These are phyloP conservation scores for baker's yeast (Saccharomyces cerevisiae) DNA, from an alignment of 805 yeast species.

Conservation along the genomic window DNA sequence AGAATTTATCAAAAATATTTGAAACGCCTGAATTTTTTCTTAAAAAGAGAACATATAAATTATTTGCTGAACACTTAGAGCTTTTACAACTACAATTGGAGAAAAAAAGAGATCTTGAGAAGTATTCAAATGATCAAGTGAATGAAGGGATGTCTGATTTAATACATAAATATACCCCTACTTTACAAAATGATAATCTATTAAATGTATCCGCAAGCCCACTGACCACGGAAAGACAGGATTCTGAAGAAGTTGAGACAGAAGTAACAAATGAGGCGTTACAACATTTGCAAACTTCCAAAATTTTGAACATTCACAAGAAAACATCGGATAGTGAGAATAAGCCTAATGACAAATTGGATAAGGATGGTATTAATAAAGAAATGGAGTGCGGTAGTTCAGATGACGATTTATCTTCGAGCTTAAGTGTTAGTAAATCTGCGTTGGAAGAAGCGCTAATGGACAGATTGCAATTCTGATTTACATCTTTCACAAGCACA, in stretches of 20 bases:
- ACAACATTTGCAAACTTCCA: slow-evolving; percentile 19
- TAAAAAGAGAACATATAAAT: slow-evolving; percentile 23
- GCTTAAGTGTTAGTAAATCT: slow-evolving; percentile 33
- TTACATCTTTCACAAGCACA: slow-evolving; percentile 46
- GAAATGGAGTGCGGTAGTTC: slow-evolving; percentile 3
- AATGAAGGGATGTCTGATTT: neutral
- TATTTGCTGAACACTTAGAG: slow-evolving; percentile 22
- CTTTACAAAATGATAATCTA: neutral
- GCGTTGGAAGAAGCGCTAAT: slow-evolving; percentile 37
- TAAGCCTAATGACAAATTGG: neutral
- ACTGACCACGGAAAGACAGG: neutral
- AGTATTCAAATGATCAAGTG: neutral
- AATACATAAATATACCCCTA: neutral
- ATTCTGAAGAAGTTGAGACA: slow-evolving; percentile 2
- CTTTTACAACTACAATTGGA: slow-evolving; percentile 21
- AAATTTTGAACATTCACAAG: slow-evolving; percentile 13
- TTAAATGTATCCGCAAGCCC: neutral
- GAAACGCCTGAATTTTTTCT: slow-evolving; percentile 29
- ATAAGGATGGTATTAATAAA: slow-evolving; percentile 1
- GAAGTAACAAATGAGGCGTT: neutral
- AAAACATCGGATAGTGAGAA: slow-evolving; percentile 3
- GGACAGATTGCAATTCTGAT: slow-evolving; percentile 28
- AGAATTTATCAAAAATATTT: slow-evolving; percentile 28
- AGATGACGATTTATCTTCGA: slow-evolving; percentile 32
- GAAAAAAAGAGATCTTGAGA: slow-evolving; percentile 6